Evolutionary conservation across 768 basidiomycete genomes (phyloP), one percentile per base, ranked within the genome.

Genomic region (Sistotremastrum suecicum): DNA sequence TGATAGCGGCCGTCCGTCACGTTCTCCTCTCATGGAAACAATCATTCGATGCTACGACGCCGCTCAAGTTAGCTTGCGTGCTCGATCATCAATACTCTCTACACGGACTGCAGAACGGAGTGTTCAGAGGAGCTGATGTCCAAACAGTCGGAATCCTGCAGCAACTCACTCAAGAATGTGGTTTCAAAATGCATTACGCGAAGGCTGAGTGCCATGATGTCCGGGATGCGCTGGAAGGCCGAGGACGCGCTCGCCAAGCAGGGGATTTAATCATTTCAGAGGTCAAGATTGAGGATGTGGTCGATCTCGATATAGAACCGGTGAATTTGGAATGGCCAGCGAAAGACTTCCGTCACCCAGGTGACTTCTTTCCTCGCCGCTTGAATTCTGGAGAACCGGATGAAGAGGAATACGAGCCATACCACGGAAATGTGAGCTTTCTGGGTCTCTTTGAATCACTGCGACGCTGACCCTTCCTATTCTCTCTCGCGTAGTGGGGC

Each of bases 51-150:
- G 37, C 46, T 5, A 28, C 40, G 5, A 51, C 38, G 6, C 37
- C 32, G 37, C 31, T 20, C 44, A 45, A 52, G 37, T 33, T 53
- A 7, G 38, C 51, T 8, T 53, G 48, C 30, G 20, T 41, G 7
- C 46, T 53, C 8, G 37, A 47, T 35, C 50, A 52, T 34, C 29
- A 47, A 10, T 53, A 53, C 42, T 48, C 51, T 9, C 39, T 20
- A 6, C 7, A 30, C 9, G 41, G 43, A 5, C 29, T 52, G 10
- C 42, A 44, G 5, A 28, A 30, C n/a, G 38, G n/a, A 5, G 20
- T 42, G 9, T 29, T 51, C 20, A 51, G 51, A 39, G 50, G 50
- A 3, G 41, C 28, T 20, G 50, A 51, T 37, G 50, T 50, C 9
- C n/a, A 46, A 29, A 31, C 35, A 4, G 48, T 51, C 20, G 30